These are phyloP conservation scores for Hirschfeldia incana DNA, from an alignment of 345 rosid genomes.

Conservation along the genomic window DNA sequence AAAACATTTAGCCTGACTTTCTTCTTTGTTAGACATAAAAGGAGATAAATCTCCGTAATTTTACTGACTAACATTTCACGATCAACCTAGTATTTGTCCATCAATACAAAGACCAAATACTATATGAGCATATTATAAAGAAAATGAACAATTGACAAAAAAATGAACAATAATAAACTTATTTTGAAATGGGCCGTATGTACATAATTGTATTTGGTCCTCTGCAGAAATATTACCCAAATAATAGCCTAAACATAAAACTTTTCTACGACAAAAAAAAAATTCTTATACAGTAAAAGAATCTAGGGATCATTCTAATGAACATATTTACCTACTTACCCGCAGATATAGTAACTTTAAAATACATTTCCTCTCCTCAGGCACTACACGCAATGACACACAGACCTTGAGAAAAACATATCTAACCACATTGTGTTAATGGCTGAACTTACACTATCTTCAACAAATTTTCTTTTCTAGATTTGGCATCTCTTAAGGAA, in stretches of 20 bases:
- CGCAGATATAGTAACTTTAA: not conserved
- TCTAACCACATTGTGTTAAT: not conserved
- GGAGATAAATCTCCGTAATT: not conserved
- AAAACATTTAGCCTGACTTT: not conserved
- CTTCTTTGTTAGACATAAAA: not conserved
- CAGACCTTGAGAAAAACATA: not conserved
- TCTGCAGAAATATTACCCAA: too few species aligned
- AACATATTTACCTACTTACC: not conserved
- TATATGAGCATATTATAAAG: too few species aligned
- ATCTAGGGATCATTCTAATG: constrained; percentile 10
- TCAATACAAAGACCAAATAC: too few species aligned
- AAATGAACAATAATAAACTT: not conserved
- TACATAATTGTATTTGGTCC: too few species aligned
- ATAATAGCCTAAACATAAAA: constrained; percentile 5
- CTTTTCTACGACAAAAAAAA: constrained; percentile 12
- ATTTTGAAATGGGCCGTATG: not conserved
- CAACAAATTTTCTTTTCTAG: not conserved
- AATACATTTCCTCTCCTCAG: not conserved
- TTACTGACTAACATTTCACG: not conserved
- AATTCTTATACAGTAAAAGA: not conserved
- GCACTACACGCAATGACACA: too few species aligned
- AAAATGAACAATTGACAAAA: too few species aligned
- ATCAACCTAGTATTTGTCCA: too few species aligned
- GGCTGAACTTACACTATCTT: not conserved
- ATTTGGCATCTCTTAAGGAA: not conserved